Conservation (phyloP, 129 eudicot genomes). For the Flaveria bidentis region DNA sequence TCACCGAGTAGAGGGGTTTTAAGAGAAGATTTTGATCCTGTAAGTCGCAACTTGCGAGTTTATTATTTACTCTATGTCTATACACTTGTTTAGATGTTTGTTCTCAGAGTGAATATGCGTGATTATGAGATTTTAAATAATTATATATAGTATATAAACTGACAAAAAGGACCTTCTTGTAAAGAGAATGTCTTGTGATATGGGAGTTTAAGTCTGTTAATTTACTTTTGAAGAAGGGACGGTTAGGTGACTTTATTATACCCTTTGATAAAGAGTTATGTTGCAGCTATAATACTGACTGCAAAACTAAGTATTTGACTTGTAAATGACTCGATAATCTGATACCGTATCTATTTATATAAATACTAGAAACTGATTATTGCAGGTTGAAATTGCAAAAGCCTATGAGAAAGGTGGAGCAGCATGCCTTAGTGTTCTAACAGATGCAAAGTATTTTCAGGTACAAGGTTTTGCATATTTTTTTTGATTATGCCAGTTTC, state of each 20-base stretch:
- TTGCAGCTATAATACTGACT: not conserved
- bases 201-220: no score
- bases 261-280: not conserved
- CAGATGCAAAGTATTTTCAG: slow-evolving; percentile 88
- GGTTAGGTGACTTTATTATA: not conserved
- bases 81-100: not conserved
- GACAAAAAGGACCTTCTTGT: not conserved
- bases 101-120: no score
- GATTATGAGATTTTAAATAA: not conserved
- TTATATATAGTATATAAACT: not conserved
- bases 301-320: not conserved
- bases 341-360: not conserved
- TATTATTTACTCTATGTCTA: not conserved
- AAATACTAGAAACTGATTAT: slow-evolving; percentile 5
- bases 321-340: not conserved
- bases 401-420: slow-evolving; percentile 99
- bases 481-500: slow-evolving; percentile 15
- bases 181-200: not conserved
- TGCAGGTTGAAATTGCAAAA: slow-evolving; percentile 87
- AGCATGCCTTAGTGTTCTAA: slow-evolving; percentile 90
- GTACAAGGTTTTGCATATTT: slow-evolving; percentile 36
- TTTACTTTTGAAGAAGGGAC: not conserved
- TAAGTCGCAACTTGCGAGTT: slow-evolving; percentile 35
- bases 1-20: slow-evolving; percentile 91
- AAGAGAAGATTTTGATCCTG: slow-evolving; percentile 97